Evolutionary conservation across 208 protist genomes (phyloP).

Genomic region (Endotrypanum monterogeii): DNA sequence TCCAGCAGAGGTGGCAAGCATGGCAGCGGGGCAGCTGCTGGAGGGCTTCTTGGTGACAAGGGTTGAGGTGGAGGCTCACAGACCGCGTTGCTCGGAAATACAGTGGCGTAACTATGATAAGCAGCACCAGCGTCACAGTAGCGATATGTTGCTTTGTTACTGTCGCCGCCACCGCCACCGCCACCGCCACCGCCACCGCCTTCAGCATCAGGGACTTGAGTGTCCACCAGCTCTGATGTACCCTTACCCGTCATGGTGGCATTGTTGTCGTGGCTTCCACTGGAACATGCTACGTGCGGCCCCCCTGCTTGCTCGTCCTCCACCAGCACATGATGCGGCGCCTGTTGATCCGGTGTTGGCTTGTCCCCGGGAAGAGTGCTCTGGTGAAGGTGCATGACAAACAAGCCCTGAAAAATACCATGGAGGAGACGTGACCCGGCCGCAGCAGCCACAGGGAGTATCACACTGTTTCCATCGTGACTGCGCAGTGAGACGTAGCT

Average conservation of each 20-base stretch:
- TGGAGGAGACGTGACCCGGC: constrained; percentile 52
- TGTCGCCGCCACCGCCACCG: not conserved
- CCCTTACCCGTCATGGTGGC: not conserved
- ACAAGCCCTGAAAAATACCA: constrained; percentile 56
- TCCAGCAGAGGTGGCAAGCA: constrained; percentile 16
- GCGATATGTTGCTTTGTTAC: not conserved
- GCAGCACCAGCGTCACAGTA: not conserved
- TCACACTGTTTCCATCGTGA: constrained; percentile 48
- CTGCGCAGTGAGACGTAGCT: constrained; percentile 51
- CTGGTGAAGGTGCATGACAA: constrained; percentile 31
- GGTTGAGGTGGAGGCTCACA: constrained; percentile 15
- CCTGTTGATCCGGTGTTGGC: not conserved
- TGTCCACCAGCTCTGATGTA: too few species aligned
- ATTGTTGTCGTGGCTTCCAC: not conserved
- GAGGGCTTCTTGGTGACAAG: not conserved
- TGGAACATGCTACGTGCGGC: not conserved
- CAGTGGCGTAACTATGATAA: constrained; percentile 26
- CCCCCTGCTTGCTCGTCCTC: not conserved
- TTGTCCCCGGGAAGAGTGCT: not conserved
- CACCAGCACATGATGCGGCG: not conserved
- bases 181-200: not conserved
- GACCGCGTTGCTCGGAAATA: constrained; percentile 12
- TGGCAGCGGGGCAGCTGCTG: not conserved
- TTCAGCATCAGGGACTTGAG: not conserved
- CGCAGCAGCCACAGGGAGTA: constrained; percentile 60